Base-by-base conservation (phyloP, 495 filamentous ascomycete species). In the Aspergillus heteromorphus region DNA sequence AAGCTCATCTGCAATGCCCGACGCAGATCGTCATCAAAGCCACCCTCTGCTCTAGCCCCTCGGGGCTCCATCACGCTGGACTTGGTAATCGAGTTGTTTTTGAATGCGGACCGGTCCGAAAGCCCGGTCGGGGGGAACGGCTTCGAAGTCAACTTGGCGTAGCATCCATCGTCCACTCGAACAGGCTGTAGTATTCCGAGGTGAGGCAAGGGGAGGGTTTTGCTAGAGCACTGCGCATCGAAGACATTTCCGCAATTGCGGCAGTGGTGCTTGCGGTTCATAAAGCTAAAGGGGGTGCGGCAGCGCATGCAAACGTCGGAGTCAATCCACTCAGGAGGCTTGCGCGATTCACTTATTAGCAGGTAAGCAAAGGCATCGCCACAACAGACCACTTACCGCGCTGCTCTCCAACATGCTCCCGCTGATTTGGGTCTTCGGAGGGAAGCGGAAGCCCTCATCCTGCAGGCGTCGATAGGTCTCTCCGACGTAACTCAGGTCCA, bases 241-340 rank as follows among this genome's bases (percentile, higher is more conserved):
- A 97, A 98, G 50, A 95, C 93, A 66, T 92, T 96, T 19, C 93
- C 93, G 62, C 93, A 98, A 64, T 98, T 98, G 41, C 93, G 83
- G 62, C 93, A 98, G 68, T 98, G 93, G 62, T 98, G 93, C 61
- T 97, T 98, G 62, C 93, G 83, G 67, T 98, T 98, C 54, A 91
- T 97, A 65, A 97, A 97, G 30, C 89, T 96, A 64, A 98, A 98
- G 6, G 91, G 68, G 19, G 92, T 96, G 54, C 93, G 83, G 63
- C 93, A 98, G 67, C 93, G 84, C 93, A 98, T 97, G 64, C 93
- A 98, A 20, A 98, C 93, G 61, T 98, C 93, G 1, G 92, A 96
- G 69, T 98, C 95, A 27, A 86, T 86, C 93, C 93, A 98, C 68
- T 97, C 93, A 4, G 93, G 93, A 3, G 93, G 93, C 92, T 96